Conservation (phyloP, 345 rosid genomes). For the Euclidium syriacum region DNA sequence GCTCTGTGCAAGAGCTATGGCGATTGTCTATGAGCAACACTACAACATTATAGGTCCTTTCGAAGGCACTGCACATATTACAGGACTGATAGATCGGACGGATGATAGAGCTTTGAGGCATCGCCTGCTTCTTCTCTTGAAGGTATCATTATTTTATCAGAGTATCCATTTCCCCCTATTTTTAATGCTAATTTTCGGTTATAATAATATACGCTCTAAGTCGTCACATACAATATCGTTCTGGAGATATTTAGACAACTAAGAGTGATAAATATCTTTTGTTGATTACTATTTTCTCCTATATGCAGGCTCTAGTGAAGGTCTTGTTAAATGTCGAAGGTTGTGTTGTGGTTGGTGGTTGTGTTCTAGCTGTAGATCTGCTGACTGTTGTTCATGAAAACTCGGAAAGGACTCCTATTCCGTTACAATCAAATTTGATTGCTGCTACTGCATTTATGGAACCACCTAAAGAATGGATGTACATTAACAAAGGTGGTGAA, state of each 20-base stretch:
- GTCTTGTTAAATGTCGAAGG: slow-evolving; percentile 84
- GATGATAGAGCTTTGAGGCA: slow-evolving; percentile 97
- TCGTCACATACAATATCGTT: slow-evolving; percentile 1
- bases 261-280: not conserved
- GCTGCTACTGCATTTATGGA: slow-evolving; percentile 99
- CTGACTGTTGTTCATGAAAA: slow-evolving; percentile 94
- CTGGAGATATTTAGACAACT: slow-evolving; percentile 10
- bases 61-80: slow-evolving; percentile 94
- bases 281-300: slow-evolving; percentile 12
- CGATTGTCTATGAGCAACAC: slow-evolving; percentile 97
- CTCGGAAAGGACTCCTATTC: slow-evolving; percentile 95
- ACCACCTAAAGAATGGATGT: slow-evolving; percentile 98
- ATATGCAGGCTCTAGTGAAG: slow-evolving; percentile 86
- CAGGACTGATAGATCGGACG: slow-evolving; percentile 93
- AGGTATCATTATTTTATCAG: slow-evolving; percentile 44
- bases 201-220: not conserved
- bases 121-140: slow-evolving; percentile 85
- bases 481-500: slow-evolving; percentile 63
- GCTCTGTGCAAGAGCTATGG: slow-evolving; percentile 99
- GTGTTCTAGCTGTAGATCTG: slow-evolving; percentile 95
- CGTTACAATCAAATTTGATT: slow-evolving; percentile 89
- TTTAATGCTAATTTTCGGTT: not conserved
- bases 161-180: not conserved
- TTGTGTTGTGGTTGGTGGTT: slow-evolving; percentile 97
- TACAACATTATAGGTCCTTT: slow-evolving; percentile 74